These are phyloP conservation scores for Botrytis medusae DNA, from an alignment of 2,329 filamentous ascomycete genomes.

Conservation along the genomic window DNA sequence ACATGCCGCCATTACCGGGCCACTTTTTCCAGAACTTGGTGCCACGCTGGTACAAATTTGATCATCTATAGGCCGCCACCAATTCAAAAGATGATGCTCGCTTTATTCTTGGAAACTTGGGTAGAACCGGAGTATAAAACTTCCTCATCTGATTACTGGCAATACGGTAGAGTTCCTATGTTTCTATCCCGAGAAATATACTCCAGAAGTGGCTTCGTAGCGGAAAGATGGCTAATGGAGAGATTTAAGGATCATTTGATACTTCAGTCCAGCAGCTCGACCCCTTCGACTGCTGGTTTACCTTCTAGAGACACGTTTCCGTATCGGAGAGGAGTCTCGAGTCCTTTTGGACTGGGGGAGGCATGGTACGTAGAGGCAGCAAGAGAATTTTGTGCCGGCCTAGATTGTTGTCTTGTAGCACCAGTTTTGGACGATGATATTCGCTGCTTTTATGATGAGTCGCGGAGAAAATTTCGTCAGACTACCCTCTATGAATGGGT, in stretches of 20 bases:
- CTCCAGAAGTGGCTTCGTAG: no score
- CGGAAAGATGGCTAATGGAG: background rate
- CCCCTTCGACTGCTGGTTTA: background rate
- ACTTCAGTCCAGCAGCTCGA: background rate
- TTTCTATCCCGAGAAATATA: no score
- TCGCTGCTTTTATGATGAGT: no score
- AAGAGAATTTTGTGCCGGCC: background rate
- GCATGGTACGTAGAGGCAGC: background rate
- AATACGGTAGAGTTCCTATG: no score
- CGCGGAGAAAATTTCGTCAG: background rate
- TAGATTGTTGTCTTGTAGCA: background rate
- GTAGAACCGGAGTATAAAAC: background rate
- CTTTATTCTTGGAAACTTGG: background rate
- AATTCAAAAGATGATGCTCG: no score
- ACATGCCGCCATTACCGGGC: no score
- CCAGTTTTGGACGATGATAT: no score
- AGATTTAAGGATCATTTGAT: background rate
- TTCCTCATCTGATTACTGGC: rapidly evolving
- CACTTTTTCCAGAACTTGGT: no score
- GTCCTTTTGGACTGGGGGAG: background rate
- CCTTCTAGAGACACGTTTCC: rapidly evolving
- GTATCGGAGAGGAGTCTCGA: background rate
- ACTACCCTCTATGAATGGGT: background rate
- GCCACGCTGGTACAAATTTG: no score
- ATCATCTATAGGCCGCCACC: no score